These are phyloP conservation scores for Psidium friedrichsthalianum DNA, from an alignment of 345 rosid genomes.

Conservation along the genomic window DNA sequence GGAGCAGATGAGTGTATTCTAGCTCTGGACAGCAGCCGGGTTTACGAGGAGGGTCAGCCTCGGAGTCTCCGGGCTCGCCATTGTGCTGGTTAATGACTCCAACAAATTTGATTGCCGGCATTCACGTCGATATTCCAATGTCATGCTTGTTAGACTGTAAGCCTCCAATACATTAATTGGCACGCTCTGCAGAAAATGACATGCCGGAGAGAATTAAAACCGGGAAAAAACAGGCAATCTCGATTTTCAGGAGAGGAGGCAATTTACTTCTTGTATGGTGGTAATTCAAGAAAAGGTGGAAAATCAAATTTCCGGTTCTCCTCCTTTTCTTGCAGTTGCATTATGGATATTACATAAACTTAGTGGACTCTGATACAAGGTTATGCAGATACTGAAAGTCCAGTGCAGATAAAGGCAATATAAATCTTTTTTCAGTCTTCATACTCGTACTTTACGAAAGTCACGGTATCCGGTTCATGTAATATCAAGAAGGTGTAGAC, in stretches of 20 bases:
- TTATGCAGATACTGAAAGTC: not conserved
- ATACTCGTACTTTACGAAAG: not conserved
- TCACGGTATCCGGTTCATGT: not conserved
- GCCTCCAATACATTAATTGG: constrained; percentile 37
- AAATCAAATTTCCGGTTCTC: not conserved
- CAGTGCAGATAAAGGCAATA: not conserved
- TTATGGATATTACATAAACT: not conserved
- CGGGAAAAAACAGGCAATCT: not conserved
- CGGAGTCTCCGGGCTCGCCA: constrained; percentile 7
- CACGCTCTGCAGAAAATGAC: constrained; percentile 33
- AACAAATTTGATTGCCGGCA: constrained; percentile 41
- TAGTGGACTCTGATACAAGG: not conserved
- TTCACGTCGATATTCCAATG: constrained; percentile 54
- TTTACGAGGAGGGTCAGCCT: not conserved
- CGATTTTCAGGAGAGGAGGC: not conserved
- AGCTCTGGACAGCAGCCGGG: constrained; percentile 14
- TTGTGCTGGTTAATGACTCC: constrained; percentile 38
- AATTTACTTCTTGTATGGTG: not conserved
- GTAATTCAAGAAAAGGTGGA: not conserved
- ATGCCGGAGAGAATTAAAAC: not conserved
- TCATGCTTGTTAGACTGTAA: constrained; percentile 33
- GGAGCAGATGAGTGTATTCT: constrained; percentile 38
- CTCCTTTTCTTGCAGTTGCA: not conserved
- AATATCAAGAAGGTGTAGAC: not conserved
- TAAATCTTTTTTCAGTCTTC: not conserved